Evolutionary conservation across 2,329 filamentous ascomycete species (phyloP).

Genomic region (Sporothrix sp.): DNA sequence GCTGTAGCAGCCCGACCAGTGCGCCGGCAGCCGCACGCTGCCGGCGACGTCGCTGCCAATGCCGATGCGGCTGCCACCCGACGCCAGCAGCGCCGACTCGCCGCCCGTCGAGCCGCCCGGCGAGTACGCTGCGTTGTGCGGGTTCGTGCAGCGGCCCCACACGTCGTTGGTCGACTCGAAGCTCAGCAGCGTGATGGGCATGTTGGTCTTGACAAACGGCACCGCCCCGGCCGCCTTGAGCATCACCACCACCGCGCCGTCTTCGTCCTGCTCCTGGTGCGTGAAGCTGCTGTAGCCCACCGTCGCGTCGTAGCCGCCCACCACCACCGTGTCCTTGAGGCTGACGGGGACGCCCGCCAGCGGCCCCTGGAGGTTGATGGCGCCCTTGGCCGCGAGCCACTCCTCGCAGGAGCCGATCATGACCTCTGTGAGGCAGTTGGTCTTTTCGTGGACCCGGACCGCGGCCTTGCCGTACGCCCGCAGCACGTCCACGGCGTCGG

Average conservation of each 20-base stretch:
- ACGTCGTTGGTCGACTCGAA: slow-evolving; percentile 72
- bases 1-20: slow-evolving; percentile 83
- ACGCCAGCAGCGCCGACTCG: slow-evolving; percentile 71
- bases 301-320: slow-evolving; percentile 72
- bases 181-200: slow-evolving; percentile 76
- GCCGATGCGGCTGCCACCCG: slow-evolving; percentile 68
- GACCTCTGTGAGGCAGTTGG: slow-evolving; percentile 84
- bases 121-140: slow-evolving; percentile 73
- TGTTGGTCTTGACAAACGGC: slow-evolving; percentile 86
- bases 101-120: slow-evolving; percentile 85
- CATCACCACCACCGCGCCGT: slow-evolving; percentile 64
- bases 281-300: slow-evolving; percentile 71
- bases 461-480: slow-evolving; percentile 80
- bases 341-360: slow-evolving; percentile 81
- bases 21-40: slow-evolving; percentile 75
- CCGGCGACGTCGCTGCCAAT: slow-evolving; percentile 88
- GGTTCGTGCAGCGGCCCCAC: slow-evolving; percentile 76
- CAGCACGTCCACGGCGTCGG: slow-evolving; percentile 64
- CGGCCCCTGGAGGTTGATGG: slow-evolving; percentile 65
- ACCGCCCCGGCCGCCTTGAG: slow-evolving; percentile 82
- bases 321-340: slow-evolving; percentile 70
- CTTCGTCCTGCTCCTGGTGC: slow-evolving; percentile 51
- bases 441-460: slow-evolving; percentile 71
- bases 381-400: slow-evolving; percentile 43
- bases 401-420: slow-evolving; percentile 68